Percentiles rank a stretch among this genome's conserved stretches.
Conservation (phyloP, 2,329 filamentous ascomycete species). For the Microsporum audouinii region DNA sequence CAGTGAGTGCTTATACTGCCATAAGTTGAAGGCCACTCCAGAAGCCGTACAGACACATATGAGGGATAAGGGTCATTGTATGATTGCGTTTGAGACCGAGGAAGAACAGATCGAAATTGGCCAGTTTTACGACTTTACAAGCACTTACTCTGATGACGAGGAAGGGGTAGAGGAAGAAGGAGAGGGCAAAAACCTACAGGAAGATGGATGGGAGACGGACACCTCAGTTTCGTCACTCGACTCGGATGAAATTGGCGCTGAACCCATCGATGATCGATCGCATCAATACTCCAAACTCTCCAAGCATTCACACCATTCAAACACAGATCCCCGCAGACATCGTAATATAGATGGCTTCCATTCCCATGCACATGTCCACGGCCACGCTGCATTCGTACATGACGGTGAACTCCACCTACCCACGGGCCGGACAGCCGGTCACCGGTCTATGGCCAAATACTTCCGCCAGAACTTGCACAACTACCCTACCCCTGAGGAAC, state of each 20-base stretch:
- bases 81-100: slow-evolving; percentile 82
- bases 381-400: slow-evolving; percentile 71
- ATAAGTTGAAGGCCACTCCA: slow-evolving; percentile 65
- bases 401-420: slow-evolving; percentile 92
- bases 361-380: slow-evolving; percentile 62
- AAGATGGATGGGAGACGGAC: slow-evolving; percentile 91
- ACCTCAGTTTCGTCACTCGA: slow-evolving; percentile 79
- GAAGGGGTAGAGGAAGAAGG: slow-evolving; percentile 39
- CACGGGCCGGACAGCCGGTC: slow-evolving; percentile 76
- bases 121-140: slow-evolving; percentile 93
- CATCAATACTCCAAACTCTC: slow-evolving; percentile 62
- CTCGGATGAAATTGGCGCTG: slow-evolving; percentile 58
- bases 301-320: slow-evolving; percentile 54
- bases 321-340: slow-evolving; percentile 59
- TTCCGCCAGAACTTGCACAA: slow-evolving; percentile 85
- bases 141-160: slow-evolving; percentile 79
- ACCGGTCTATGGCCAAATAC: slow-evolving; percentile 76
- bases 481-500: slow-evolving; percentile 69
- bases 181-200: slow-evolving; percentile 41
- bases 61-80: slow-evolving; percentile 93
- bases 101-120: slow-evolving; percentile 88
- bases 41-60: slow-evolving; percentile 89
- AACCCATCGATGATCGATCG: slow-evolving; percentile 61
- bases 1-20: slow-evolving; percentile 79
- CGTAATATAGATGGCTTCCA: slow-evolving; percentile 68